Base-by-base conservation (phyloP, 148 eudicot species). In the Gaultheria prostrata region DNA sequence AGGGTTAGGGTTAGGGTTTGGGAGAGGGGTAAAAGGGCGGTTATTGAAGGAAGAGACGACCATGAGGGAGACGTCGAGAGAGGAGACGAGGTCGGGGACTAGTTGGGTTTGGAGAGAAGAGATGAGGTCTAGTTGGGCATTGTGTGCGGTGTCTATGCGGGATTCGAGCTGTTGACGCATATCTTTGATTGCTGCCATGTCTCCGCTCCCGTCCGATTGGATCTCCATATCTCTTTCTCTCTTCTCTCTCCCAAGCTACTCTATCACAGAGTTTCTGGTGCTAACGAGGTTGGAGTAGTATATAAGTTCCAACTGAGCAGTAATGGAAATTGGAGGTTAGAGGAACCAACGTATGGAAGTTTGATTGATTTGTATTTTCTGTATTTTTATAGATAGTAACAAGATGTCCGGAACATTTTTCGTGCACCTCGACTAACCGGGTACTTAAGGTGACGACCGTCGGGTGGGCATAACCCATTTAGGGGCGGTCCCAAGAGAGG, bases 41-140 rank as follows among this genome's bases (percentile, higher is more conserved):
- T 50, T 30, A 46, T 90, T 88, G 91, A 93, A 91, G 77, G 94
- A 28, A 63, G 98, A 93, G 83, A 93, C 85, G 86, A 93, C 82
- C 48, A 87, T 88, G 79, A 94, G 93, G 73, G 97, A 91, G 81
- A 93, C 88, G 78, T 92, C 93, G 83, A 96, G 94, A 24, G 95
- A 90, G n/a, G 95, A 90, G 43, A 89, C 89, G 72, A 94, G 87
- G 89, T 92, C 94, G 24, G 98, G 98, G 69, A 91, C 87, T 78
- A 88, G 89, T 1, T 39, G 43, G 91, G 92, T 84, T 84, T 93
- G 95, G n/a, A 96, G 87, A 15, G 98, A 94, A 46, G 95, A 85
- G 14, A 94, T 87, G 82, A 93, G 86, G 76, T 94, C 92, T 14
- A 88, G 78, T 51, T 92, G 98, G 7, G 91, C 85, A 8, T 67